These are phyloP conservation scores for Isochrysis galbana DNA, from an alignment of 78 protist genomes.

Conservation along the genomic window DNA sequence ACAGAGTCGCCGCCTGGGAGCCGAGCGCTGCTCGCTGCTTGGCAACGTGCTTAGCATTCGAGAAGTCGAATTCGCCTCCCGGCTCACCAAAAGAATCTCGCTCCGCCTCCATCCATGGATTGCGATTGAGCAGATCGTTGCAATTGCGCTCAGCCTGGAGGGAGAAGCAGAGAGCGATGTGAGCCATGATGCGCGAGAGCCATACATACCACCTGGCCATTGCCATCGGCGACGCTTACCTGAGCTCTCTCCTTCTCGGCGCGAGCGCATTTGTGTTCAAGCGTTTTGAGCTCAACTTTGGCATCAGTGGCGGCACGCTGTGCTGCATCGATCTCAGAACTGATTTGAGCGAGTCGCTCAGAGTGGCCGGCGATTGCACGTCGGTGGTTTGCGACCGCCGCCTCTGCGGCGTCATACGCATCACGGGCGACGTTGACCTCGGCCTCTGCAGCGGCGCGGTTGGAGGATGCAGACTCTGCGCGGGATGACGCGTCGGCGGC, in stretches of 20 bases:
- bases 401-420: not conserved
- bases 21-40: not conserved
- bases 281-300: not conserved
- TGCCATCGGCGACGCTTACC: not conserved
- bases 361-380: not conserved
- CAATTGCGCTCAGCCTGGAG: not conserved
- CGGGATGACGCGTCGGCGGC: not conserved
- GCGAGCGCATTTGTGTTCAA: not conserved
- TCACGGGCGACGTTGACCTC: not conserved
- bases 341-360: not conserved
- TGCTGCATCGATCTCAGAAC: not conserved
- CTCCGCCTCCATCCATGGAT: conserved; percentile 71
- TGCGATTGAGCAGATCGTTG: not conserved
- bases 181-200: no score
- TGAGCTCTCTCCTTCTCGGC: conserved; percentile 43
- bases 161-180: no score
- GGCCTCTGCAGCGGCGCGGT: not conserved
- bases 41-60: not conserved
- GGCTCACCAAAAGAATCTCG: conserved; percentile 58
- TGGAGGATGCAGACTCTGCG: not conserved
- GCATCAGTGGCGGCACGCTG: not conserved
- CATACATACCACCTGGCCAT: conserved; percentile 19
- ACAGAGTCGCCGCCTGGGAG: conserved; percentile 5
- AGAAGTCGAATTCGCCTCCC: conserved; percentile 72
- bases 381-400: not conserved